Percentiles rank a stretch among this genome's conserved stretches.
These are phyloP conservation scores for Ganoderma resinaceum DNA, from an alignment of 1,284 basidiomycete species.

Conservation along the genomic window DNA sequence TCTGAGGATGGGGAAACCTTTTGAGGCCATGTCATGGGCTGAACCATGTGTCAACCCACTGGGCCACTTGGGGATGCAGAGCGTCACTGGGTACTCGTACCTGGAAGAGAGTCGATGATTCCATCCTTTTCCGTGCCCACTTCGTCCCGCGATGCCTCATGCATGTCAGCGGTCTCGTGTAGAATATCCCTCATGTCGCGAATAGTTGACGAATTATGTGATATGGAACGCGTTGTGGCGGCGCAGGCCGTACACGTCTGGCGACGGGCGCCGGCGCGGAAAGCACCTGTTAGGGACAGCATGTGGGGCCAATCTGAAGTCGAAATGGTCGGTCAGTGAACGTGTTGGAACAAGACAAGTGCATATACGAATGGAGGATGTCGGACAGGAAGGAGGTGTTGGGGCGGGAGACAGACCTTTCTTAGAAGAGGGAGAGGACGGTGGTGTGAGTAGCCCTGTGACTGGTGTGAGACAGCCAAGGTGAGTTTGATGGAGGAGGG, in stretches of 20 bases:
- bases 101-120: constrained; percentile 6
- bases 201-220: constrained; percentile 4
- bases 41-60: neutral
- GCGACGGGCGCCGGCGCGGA: constrained; percentile 33
- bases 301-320: constrained; percentile 23
- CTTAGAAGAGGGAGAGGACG: constrained; percentile 9
- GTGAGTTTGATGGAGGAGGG: constrained; percentile 10
- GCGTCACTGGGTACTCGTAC: constrained; percentile 9
- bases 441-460: constrained; percentile 29
- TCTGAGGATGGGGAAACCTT: constrained; percentile 20
- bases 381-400: constrained; percentile 9
- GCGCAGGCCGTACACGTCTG: constrained; percentile 15
- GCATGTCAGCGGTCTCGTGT: constrained; percentile 14
- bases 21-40: neutral
- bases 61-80: neutral
- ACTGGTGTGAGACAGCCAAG: constrained; percentile 24
- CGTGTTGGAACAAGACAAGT: constrained; percentile 3
- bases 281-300: constrained; percentile 27
- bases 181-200: constrained; percentile 13
- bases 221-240: constrained; percentile 17
- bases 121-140: neutral
- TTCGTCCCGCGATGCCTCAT: constrained; percentile 1
- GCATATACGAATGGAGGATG: constrained; percentile 5
- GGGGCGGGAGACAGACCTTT: constrained; percentile 16
- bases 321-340: constrained; percentile 12